Evolutionary conservation across 345 rosid genomes (phyloP), one percentile per base, ranked within the genome.

Genomic region (Acer saccharum): DNA sequence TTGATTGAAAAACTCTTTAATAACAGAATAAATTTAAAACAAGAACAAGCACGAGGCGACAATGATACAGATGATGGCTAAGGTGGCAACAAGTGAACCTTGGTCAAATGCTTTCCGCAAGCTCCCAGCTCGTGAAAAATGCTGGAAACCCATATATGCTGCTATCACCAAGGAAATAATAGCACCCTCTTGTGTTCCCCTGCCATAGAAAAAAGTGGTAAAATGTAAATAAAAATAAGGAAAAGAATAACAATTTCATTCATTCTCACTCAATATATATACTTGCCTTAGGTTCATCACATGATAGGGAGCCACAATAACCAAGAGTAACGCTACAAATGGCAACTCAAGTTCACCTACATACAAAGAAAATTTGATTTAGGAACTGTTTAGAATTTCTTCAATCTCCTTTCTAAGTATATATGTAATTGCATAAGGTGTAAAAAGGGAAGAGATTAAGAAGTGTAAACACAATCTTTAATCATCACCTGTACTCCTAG

Each of bases 331-430:
- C 55, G 96, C 90, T 72, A 88, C 70, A 58, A 92, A 88, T 18
- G 97, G 98, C 87, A 95, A 82, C 82, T 95, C 98, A 62, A 93
- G 97, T 85, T 95, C 97, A 79, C 95, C 97, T 93, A 84, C 14
- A 41, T 73, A 74, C 44, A 68, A 78, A 54, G 64, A 52, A 69
- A 27, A 66, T 23, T 48, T 39, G 71, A 78, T 3, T 66, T 27
- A 14, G 13, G 43, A 44, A 54, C 23, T 74, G 46, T 25, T 23
- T 9, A n/a, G 18, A 74, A 55, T 35, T 67, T 72, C 8, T 64
- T 52, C 46, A 23, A 18, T 29, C 9, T 52, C 29, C 32, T 23
- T 46, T 46, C 23, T 44, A 44, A 46, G 41, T 48, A 29, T 1
- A 35, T 35, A 35, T 4, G 39, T 35, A 35, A 35, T 35, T 35